Conservation (phyloP, 176 grass and related monocot genomes). For the Avena eriantha region DNA sequence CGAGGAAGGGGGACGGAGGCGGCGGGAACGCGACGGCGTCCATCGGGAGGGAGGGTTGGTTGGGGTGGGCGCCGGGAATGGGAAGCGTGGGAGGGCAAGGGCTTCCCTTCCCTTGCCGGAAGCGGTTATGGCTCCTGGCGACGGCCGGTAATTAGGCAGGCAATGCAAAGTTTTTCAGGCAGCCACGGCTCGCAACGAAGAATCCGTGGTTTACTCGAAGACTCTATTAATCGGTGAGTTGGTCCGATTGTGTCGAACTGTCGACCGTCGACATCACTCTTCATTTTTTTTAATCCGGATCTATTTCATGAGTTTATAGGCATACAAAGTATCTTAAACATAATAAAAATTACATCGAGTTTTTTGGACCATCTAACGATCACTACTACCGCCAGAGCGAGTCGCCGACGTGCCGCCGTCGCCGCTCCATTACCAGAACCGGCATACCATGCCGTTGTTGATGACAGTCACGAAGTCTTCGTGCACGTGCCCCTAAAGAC, state of each 20-base stretch:
- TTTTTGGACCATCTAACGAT: too few relatives aligned
- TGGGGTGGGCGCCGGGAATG: constrained; percentile 14
- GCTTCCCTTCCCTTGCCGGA: background rate
- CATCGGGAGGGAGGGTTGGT: constrained; percentile 25
- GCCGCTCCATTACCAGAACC: too few relatives aligned
- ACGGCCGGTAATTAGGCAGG: background rate
- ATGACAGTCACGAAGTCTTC: too few relatives aligned
- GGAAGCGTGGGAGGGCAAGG: background rate
- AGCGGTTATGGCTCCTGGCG: background rate
- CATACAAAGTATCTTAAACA: too few relatives aligned
- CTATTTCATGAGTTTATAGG: too few relatives aligned
- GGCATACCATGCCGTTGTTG: too few relatives aligned
- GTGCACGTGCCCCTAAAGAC: too few relatives aligned
- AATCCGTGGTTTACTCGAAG: background rate
- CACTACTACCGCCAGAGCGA: too few relatives aligned
- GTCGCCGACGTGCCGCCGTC: too few relatives aligned
- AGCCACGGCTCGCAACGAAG: background rate
- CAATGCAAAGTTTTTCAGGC: background rate
- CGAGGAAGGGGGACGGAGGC: constrained; percentile 53
- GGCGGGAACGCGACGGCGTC: constrained; percentile 63
- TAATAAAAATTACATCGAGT: too few relatives aligned
- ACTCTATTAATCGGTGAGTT: background rate
- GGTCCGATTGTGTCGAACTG: background rate
- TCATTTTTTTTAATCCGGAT: too few relatives aligned
- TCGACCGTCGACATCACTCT: background rate